Evolutionary conservation across 768 basidiomycete genomes (phyloP).

Genomic region (Russula abietina): DNA sequence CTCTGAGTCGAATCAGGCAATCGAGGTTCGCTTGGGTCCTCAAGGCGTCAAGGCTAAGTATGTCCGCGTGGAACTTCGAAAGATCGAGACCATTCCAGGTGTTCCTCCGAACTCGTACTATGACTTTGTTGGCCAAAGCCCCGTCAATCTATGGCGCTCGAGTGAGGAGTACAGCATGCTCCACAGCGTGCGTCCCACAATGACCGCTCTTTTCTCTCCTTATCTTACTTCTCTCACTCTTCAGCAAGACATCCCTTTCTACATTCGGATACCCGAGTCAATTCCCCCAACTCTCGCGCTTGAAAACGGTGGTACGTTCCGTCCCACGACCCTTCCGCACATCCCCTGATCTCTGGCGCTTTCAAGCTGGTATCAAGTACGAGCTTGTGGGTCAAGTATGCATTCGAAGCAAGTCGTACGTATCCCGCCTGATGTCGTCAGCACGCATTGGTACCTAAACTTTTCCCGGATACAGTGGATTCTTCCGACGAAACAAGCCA

Average conservation of each 20-base stretch:
- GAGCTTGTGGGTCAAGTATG: constrained; percentile 86
- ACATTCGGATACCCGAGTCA: constrained; percentile 87
- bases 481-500: constrained; percentile 76
- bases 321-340: not conserved
- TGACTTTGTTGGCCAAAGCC: constrained; percentile 77
- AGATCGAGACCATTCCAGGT: constrained; percentile 78
- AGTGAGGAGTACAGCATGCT: constrained; percentile 67
- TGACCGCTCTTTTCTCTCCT: not conserved
- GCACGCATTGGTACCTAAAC: not conserved
- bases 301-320: constrained; percentile 57
- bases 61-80: constrained; percentile 86
- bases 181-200: constrained; percentile 47
- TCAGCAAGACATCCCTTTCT: constrained; percentile 85
- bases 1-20: constrained; percentile 45
- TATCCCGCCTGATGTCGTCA: constrained; percentile 4
- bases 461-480: constrained; percentile 45
- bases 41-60: constrained; percentile 85
- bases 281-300: constrained; percentile 82
- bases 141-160: constrained; percentile 78
- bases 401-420: constrained; percentile 78
- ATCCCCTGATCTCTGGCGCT: not conserved
- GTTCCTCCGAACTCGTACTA: constrained; percentile 64
- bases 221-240: constrained; percentile 4
- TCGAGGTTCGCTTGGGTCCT: constrained; percentile 74
- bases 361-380: constrained; percentile 74